Evolutionary conservation across 192 early-diverging fungal genomes (phyloP).

Genomic region (Diversispora eburnea): DNA sequence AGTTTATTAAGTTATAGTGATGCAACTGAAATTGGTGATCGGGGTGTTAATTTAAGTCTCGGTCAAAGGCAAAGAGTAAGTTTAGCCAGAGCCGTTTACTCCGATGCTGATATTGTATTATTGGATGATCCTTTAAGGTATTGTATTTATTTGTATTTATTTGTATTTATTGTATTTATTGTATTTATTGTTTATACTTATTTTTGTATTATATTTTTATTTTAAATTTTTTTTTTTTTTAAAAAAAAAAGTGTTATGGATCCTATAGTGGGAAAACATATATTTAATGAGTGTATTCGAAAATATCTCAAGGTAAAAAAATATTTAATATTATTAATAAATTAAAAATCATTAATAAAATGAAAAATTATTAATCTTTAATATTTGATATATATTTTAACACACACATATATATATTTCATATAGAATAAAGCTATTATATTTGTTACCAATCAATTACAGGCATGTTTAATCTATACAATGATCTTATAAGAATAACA

Average conservation of each 20-base stretch:
- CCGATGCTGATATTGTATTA: conserved; percentile 61
- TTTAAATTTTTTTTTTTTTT: conserved; percentile 38
- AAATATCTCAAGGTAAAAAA: conserved; percentile 37
- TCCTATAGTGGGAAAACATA: conserved; percentile 45
- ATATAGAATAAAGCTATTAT: conserved; percentile 58
- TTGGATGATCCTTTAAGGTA: conserved; percentile 65
- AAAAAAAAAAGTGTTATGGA: conserved; percentile 43
- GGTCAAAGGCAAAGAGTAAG: conserved; percentile 68
- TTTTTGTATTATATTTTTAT: not conserved
- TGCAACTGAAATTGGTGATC: conserved; percentile 66
- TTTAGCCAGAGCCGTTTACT: conserved; percentile 64
- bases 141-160: conserved; percentile 20
- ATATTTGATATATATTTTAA: not conserved
- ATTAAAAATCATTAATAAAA: not conserved
- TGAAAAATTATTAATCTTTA: not conserved
- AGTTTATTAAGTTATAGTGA: conserved; percentile 58
- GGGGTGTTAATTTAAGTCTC: conserved; percentile 68
- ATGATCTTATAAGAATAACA: too few relatives aligned
- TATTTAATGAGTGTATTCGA: conserved; percentile 50
- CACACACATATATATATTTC: not conserved
- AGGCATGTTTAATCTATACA: conserved; percentile 3
- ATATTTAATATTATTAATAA: not conserved
- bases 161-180: not conserved
- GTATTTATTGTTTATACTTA: conserved; percentile 19
- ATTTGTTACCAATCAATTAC: conserved; percentile 67